A percentile compares a stretch with the other conserved stretches of the same genome.
These are phyloP conservation scores for Potentilla sterilis DNA, from an alignment of 306 rosid species.

Conservation along the genomic window DNA sequence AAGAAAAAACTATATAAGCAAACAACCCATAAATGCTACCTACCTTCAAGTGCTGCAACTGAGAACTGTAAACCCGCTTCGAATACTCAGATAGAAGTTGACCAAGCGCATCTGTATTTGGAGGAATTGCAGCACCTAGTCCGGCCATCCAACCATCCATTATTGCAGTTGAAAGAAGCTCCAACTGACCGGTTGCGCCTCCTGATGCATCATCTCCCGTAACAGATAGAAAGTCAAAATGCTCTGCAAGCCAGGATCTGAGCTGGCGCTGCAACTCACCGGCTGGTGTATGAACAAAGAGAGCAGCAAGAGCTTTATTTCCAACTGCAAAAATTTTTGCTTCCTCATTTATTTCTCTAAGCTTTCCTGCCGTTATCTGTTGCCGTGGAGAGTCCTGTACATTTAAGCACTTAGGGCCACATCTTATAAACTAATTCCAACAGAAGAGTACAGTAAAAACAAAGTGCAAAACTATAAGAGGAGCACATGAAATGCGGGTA, in stretches of 20 bases:
- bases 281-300: slow-evolving; percentile 97
- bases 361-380: slow-evolving; percentile 96
- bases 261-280: slow-evolving; percentile 98
- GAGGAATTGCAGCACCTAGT: slow-evolving; percentile 96
- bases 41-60: slow-evolving; percentile 97
- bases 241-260: slow-evolving; percentile 95
- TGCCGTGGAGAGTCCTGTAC: slow-evolving; percentile 83
- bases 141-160: slow-evolving; percentile 99
- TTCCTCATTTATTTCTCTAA: slow-evolving; percentile 89
- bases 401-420: slow-evolving; percentile 19
- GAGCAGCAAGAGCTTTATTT: slow-evolving; percentile 89
- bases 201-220: slow-evolving; percentile 69
- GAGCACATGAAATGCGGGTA: neutral
- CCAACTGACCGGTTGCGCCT: slow-evolving; percentile 93
- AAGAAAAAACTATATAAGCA: neutral
- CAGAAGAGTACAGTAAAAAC: slow-evolving; percentile 4
- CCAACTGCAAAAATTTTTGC: slow-evolving; percentile 89
- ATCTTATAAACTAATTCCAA: slow-evolving; percentile 21
- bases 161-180: slow-evolving; percentile 97
- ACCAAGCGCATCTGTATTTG: slow-evolving; percentile 91
- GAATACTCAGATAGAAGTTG: slow-evolving; percentile 87
- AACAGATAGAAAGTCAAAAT: slow-evolving; percentile 76
- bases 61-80: slow-evolving; percentile 85
- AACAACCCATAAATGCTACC: slow-evolving; percentile 1
- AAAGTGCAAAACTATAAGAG: slow-evolving; percentile 10